Evolutionary conservation across 768 basidiomycete species (phyloP).

Genomic region (Podaxis rugospora): DNA sequence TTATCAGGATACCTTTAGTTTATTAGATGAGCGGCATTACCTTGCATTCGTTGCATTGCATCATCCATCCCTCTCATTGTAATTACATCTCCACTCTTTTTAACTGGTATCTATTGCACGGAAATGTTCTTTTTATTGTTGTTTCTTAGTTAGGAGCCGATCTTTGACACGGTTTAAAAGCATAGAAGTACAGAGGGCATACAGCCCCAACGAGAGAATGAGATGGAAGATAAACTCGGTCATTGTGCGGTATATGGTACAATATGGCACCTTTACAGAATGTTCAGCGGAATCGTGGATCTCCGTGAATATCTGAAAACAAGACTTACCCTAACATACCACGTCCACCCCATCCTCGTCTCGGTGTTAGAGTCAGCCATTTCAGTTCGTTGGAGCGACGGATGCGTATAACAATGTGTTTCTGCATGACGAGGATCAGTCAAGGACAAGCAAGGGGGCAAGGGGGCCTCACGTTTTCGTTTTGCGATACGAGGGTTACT

Average conservation of each 20-base stretch:
- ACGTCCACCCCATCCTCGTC: constrained; percentile 82
- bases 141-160: neutral
- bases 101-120: constrained; percentile 6
- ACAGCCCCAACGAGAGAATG: neutral
- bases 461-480: constrained; percentile 62
- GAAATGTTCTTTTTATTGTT: constrained; percentile 3
- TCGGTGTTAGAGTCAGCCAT: constrained; percentile 58
- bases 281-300: neutral
- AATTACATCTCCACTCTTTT: constrained; percentile 10
- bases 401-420: constrained; percentile 53
- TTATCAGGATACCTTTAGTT: constrained; percentile 1
- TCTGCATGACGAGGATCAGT: constrained; percentile 33
- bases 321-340: constrained; percentile 72
- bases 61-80: constrained; percentile 5
- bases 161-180: neutral
- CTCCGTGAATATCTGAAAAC: neutral
- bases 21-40: neutral
- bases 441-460: neutral
- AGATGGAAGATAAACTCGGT: neutral
- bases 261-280: constrained; percentile 15
- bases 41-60: neutral
- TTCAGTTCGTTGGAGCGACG: constrained; percentile 43
- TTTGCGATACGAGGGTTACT: constrained; percentile 66
- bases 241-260: constrained; percentile 12
- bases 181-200: neutral